These are phyloP conservation scores for Tuber brumale DNA, from an alignment of 495 filamentous ascomycete genomes.

Conservation along the genomic window DNA sequence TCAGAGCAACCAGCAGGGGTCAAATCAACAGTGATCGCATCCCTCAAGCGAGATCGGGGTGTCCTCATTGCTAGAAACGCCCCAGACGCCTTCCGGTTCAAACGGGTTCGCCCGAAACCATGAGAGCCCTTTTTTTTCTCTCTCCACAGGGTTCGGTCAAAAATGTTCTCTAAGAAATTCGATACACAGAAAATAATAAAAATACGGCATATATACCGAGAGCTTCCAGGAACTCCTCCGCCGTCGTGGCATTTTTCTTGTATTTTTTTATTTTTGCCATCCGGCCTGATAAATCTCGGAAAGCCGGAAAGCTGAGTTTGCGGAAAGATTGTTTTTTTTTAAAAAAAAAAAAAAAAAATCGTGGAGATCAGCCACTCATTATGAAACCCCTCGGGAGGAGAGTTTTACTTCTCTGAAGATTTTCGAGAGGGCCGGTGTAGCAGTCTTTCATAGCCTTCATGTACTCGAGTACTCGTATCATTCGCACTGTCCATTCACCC, in stretches of 20 bases:
- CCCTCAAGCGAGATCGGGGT: constrained; percentile 35
- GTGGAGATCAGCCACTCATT: constrained; percentile 2
- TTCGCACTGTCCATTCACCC: neutral
- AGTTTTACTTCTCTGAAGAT: neutral
- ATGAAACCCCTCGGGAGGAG: constrained; percentile 1
- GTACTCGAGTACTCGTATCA: neutral
- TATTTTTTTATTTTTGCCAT: neutral
- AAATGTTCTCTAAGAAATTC: neutral
- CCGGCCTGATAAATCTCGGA: neutral
- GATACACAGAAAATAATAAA: neutral
- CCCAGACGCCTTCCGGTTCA: constrained; percentile 20
- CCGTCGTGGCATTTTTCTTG: neutral
- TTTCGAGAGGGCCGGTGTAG: neutral
- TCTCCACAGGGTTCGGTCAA: neutral
- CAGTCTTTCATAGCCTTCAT: neutral
- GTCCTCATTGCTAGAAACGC: constrained; percentile 36
- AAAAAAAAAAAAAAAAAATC: neutral
- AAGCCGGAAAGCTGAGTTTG: neutral
- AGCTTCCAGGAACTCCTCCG: neutral
- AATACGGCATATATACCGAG: constrained; percentile 3
- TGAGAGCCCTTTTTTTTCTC: constrained; percentile 3
- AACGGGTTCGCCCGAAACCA: neutral
- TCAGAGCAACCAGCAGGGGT: constrained; percentile 16
- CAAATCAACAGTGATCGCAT: constrained; percentile 34
- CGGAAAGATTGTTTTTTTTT: neutral